Base-by-base conservation (phyloP, 1,284 basidiomycete genomes). In the Fistulinella cinereoalba region DNA sequence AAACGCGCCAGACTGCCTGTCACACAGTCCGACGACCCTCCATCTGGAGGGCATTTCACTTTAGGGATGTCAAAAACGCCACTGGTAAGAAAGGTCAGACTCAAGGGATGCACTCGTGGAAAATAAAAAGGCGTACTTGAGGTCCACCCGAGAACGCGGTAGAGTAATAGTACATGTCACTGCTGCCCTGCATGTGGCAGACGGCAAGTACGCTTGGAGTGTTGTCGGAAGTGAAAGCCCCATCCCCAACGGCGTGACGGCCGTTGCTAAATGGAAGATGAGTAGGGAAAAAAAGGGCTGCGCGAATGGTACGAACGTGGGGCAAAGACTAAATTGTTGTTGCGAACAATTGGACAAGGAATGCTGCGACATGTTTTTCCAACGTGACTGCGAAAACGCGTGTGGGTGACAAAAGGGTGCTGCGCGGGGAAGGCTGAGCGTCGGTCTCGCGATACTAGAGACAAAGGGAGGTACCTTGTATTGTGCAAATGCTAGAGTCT, bases 11-110 rank as follows among this genome's bases (percentile, higher is more conserved):
- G 78, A 75, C 80, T 77, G 86, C 79, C 88, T 91, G 84, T 91
- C 88, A 91, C 88, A 81, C 87, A 85, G 78, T 79, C 81, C 77
- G 80, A 83, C 87, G 88, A 91, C 88, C 88, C 88, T 84, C 88
- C 65, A 65, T 88, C 84, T 62, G 87, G 88, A 87, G 88, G 88
- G 88, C 88, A 91, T 91, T 91, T 91, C 57, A 71, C 71, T 62
- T 76, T 82, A 62, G 88, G 85, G 76, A 73, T 75, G 88, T 91
- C 88, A 91, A 91, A 91, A 89, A 73, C 88, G 83, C 88, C 88
- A 91, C 88, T 90, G 51, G 1, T 44, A 23, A 19, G 29, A 13
- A 29, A 33, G 49, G 10, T n/a, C 31, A 36, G 37, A 51, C 49
- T 54, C 43, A 56, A 37, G 0, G 10, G 19, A 21, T 10, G 36